Evolutionary conservation across 2,329 filamentous ascomycete species (phyloP).

Genomic region (Colletotrichum spaethianum): DNA sequence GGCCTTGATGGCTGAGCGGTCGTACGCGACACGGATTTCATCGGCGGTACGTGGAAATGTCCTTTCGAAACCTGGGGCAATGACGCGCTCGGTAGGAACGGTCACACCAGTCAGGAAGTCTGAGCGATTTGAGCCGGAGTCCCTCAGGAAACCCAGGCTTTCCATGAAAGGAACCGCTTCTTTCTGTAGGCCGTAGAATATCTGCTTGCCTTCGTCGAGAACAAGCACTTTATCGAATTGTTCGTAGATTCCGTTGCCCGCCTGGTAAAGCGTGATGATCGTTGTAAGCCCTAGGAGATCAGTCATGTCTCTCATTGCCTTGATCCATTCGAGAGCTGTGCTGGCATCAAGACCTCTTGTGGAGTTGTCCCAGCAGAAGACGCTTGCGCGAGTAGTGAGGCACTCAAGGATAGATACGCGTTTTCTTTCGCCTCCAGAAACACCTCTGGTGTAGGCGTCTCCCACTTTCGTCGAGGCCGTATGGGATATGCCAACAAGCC

Average conservation of each 20-base stretch:
- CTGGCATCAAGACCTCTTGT: constrained; percentile 80
- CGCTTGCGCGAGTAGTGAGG: constrained; percentile 51
- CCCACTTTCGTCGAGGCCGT: constrained; percentile 78
- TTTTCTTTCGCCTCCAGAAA: constrained; percentile 78
- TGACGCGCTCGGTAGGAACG: constrained; percentile 79
- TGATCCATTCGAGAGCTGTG: constrained; percentile 81
- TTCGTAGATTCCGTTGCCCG: constrained; percentile 77
- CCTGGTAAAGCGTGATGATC: constrained; percentile 79
- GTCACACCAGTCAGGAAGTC: constrained; percentile 81
- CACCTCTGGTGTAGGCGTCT: constrained; percentile 74
- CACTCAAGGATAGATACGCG: constrained; percentile 83
- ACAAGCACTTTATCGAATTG: constrained; percentile 82
- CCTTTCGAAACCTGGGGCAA: constrained; percentile 75
- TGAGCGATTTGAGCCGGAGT: constrained; percentile 74
- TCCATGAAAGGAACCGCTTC: constrained; percentile 76
- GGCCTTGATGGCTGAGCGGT: constrained; percentile 55
- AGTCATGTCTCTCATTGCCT: constrained; percentile 75
- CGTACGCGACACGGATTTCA: constrained; percentile 66
- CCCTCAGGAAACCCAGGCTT: constrained; percentile 77
- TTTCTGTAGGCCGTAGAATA: constrained; percentile 77
- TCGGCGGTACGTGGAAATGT: constrained; percentile 78
- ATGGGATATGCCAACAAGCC: constrained; percentile 78
- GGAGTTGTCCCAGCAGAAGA: constrained; percentile 80
- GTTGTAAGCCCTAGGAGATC: constrained; percentile 74
- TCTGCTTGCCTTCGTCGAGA: constrained; percentile 82